These are phyloP conservation scores for Colletotrichum lindemuthianum DNA, from an alignment of 2,329 filamentous ascomycete species.

Conservation along the genomic window DNA sequence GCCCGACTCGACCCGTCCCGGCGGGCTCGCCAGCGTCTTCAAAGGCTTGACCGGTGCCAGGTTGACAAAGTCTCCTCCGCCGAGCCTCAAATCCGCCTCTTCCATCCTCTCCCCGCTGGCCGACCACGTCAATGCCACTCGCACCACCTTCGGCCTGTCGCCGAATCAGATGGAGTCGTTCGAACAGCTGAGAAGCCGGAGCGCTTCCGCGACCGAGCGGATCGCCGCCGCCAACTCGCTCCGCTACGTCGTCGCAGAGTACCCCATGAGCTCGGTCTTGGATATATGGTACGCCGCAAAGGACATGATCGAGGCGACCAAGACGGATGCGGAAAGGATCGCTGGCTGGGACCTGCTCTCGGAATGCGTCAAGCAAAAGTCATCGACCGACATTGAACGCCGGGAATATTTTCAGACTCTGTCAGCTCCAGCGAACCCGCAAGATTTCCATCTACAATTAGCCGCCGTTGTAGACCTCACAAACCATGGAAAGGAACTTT, in stretches of 20 bases:
- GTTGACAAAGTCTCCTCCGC: conserved; percentile 61
- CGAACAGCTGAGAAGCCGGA: conserved; percentile 58
- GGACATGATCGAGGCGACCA: conserved; percentile 69
- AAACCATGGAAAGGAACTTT: conserved; percentile 68
- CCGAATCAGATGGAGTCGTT: conserved; percentile 64
- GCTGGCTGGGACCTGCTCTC: conserved; percentile 74
- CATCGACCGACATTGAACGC: conserved; percentile 73
- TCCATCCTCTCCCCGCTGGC: conserved; percentile 50
- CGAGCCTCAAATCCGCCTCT: conserved; percentile 52
- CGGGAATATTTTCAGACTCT: conserved; percentile 73
- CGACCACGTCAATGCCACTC: conserved; percentile 56
- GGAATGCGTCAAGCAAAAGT: conserved; percentile 71
- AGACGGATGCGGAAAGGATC: conserved; percentile 62
- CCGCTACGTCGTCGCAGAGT: conserved; percentile 65
- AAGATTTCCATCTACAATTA: conserved; percentile 75
- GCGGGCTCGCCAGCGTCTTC: conserved; percentile 71
- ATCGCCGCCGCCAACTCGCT: conserved; percentile 68
- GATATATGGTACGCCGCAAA: conserved; percentile 75
- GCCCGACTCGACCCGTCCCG: conserved; percentile 64
- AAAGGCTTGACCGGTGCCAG: conserved; percentile 69
- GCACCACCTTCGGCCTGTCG: conserved; percentile 55
- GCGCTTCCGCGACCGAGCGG: conserved; percentile 62
- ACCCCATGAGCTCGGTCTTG: conserved; percentile 66
- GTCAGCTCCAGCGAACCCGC: conserved; percentile 62
- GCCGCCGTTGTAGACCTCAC: conserved; percentile 70